phyloP scores from a whole-genome alignment of 179 eudicot genomes.

The Nepenthes alata region DNA sequence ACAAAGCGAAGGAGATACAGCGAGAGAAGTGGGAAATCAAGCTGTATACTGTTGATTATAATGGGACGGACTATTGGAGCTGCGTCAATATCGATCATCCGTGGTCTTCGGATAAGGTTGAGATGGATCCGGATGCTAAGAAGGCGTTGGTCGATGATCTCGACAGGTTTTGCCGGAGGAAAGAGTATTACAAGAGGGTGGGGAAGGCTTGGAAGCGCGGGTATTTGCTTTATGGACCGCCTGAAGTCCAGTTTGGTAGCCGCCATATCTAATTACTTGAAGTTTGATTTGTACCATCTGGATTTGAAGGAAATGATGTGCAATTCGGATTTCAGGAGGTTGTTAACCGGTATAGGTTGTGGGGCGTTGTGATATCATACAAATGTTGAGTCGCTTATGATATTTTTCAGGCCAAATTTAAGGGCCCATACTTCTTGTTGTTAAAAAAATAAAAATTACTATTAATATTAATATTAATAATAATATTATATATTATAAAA shows the following conservation, averaged over 20 bases:
- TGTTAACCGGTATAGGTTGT: not conserved
- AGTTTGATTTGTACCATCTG: not conserved
- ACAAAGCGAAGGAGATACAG: conserved; percentile 7
- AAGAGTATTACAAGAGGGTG: conserved; percentile 27
- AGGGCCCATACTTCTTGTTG: too few relatives aligned
- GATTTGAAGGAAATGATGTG: not conserved
- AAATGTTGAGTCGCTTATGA: too few relatives aligned
- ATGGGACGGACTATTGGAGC: conserved; percentile 30
- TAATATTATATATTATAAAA: too few relatives aligned
- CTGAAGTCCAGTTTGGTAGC: conserved; percentile 33
- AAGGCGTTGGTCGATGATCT: conserved; percentile 24
- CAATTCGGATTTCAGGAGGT: not conserved
- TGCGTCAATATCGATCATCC: conserved; percentile 26
- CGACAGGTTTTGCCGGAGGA: conserved; percentile 21
- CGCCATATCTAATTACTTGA: conserved; percentile 15
- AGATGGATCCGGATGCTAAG: conserved; percentile 26
- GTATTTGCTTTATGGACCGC: conserved; percentile 32
- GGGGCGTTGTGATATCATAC: too few relatives aligned
- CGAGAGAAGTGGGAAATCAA: conserved; percentile 22
- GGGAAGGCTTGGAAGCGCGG: conserved; percentile 41
- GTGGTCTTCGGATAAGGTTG: conserved; percentile 24
- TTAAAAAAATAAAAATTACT: too few relatives aligned
- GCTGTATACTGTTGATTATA: conserved; percentile 27
- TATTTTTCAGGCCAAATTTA: too few relatives aligned
- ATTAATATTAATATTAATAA: too few relatives aligned